These are phyloP conservation scores for Colletotrichum salicis DNA, from an alignment of 2,329 filamentous ascomycete genomes.

Conservation along the genomic window DNA sequence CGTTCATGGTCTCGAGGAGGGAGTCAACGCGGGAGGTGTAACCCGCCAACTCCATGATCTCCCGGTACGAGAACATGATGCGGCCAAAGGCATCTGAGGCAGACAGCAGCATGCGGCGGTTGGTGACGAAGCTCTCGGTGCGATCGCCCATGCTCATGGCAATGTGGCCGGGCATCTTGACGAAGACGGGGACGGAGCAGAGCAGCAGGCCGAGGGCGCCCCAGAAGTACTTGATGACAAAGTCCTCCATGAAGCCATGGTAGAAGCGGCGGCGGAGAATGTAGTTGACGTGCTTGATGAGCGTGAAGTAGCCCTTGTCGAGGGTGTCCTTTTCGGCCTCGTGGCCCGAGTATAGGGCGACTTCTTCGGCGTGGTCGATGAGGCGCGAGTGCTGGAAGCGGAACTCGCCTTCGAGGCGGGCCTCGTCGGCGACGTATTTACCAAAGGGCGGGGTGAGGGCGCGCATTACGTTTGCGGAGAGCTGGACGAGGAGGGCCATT, in stretches of 20 bases:
- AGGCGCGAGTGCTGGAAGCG: slow-evolving; percentile 92
- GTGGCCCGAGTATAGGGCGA: slow-evolving; percentile 91
- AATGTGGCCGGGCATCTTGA: slow-evolving; percentile 82
- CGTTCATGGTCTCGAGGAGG: slow-evolving; percentile 92
- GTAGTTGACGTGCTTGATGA: slow-evolving; percentile 99
- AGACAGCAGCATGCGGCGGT: slow-evolving; percentile 88
- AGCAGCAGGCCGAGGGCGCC: slow-evolving; percentile 90
- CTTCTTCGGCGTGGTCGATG: slow-evolving; percentile 95
- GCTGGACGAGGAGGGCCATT: slow-evolving; percentile 92
- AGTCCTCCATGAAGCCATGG: slow-evolving; percentile 99
- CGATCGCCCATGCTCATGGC: slow-evolving; percentile 75
- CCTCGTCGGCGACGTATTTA: slow-evolving; percentile 97
- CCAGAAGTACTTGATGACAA: slow-evolving; percentile 99
- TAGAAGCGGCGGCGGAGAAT: slow-evolving; percentile 91
- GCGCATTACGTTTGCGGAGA: slow-evolving; percentile 93
- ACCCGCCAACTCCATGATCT: slow-evolving; percentile 94
- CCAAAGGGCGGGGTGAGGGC: slow-evolving; percentile 95
- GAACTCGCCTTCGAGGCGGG: slow-evolving; percentile 93
- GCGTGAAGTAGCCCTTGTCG: slow-evolving; percentile 97
- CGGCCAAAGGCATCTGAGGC: slow-evolving; percentile 96
- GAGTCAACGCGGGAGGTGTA: slow-evolving; percentile 94
- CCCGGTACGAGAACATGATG: slow-evolving; percentile 97
- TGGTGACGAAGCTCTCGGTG: slow-evolving; percentile 88
- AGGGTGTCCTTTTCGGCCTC: slow-evolving; percentile 95
- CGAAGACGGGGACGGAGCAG: slow-evolving; percentile 95